Conservation (phyloP, 257 asterid genomes). For the Asclepias syriaca region DNA sequence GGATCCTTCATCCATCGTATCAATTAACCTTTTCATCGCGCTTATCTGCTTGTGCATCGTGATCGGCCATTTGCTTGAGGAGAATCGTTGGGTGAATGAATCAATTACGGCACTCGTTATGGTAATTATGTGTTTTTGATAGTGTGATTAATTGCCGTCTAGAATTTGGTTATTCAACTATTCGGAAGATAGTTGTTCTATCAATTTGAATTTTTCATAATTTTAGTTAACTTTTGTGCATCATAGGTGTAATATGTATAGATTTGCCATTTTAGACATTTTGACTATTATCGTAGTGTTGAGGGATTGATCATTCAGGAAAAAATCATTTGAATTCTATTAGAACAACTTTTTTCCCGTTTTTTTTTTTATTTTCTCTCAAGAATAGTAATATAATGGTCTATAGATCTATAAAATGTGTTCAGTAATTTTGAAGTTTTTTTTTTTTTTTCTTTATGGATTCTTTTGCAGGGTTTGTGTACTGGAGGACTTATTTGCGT, state of each 20-base stretch:
- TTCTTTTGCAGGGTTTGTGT: conserved; percentile 28
- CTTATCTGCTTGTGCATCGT: conserved; percentile 38
- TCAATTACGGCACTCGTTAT: conserved; percentile 39
- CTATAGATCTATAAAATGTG: not conserved
- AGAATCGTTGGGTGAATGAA: conserved; percentile 39
- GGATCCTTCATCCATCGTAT: conserved; percentile 30
- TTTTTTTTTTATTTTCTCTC: not conserved
- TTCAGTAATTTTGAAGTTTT: not conserved
- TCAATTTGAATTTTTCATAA: not conserved
- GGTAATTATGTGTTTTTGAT: conserved; percentile 16
- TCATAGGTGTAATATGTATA: not conserved
- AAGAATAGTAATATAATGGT: not conserved
- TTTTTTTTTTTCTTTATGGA: conserved; percentile 11
- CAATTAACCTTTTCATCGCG: conserved; percentile 38
- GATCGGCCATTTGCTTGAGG: conserved; percentile 42
- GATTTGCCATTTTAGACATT: too few relatives aligned
- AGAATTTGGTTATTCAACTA: not conserved
- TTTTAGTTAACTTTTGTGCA: not conserved
- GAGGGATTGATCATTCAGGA: not conserved
- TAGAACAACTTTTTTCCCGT: not conserved
- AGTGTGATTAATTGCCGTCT: not conserved
- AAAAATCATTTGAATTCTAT: not conserved
- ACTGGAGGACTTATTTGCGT: conserved; percentile 39
- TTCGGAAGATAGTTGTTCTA: not conserved
- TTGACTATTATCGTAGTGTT: not conserved